A percentile compares a stretch with the other conserved stretches of the same genome.
Evolutionary conservation across 108 stramenopile species (phyloP).

Genomic region (Conticribra weissflogii): DNA sequence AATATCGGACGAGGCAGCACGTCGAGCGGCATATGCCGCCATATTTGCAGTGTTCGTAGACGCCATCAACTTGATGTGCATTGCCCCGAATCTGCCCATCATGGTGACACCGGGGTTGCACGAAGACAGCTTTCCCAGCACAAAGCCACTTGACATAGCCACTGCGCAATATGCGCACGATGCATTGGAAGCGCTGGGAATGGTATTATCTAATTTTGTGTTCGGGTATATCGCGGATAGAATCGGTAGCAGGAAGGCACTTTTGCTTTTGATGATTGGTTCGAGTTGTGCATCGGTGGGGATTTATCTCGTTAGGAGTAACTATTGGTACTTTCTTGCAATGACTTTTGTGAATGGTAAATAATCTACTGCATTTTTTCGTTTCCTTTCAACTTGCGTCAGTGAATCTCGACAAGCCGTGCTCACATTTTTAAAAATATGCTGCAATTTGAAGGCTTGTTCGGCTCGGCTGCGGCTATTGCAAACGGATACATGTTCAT

Average conservation of each 20-base stretch:
- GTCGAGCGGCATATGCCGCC: neutral
- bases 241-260: neutral
- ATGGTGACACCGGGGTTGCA: neutral
- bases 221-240: neutral
- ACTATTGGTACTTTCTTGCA: neutral
- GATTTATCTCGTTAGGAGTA: neutral
- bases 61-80: neutral
- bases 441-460: neutral
- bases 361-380: neutral
- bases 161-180: neutral
- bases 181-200: neutral
- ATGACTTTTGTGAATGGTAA: neutral
- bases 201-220: neutral
- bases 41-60: neutral
- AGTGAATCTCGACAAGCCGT: too few relatives aligned
- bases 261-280: neutral
- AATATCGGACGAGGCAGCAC: too few relatives aligned
- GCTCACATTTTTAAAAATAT: neutral
- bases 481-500: neutral
- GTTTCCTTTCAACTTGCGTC: neutral
- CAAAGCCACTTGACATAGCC: neutral
- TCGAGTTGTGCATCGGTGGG: neutral
- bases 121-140: neutral
- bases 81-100: neutral
- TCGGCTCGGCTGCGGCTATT: neutral